These are phyloP conservation scores for Corniculantispora saksenae DNA, from an alignment of 2,329 filamentous ascomycete species.

Conservation along the genomic window DNA sequence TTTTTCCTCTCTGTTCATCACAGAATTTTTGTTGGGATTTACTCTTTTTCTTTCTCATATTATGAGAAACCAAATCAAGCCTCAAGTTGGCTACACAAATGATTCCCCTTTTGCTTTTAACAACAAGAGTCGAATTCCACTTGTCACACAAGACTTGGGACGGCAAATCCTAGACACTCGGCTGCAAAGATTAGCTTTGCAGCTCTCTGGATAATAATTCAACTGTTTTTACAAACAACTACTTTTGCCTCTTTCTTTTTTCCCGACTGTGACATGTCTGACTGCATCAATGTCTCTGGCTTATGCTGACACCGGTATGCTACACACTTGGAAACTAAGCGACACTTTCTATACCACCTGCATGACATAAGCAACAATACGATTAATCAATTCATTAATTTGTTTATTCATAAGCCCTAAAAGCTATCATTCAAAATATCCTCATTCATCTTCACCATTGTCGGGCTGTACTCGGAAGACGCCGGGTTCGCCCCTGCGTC, in stretches of 20 bases:
- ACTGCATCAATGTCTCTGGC: background rate
- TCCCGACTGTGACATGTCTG: background rate
- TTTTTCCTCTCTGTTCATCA: background rate
- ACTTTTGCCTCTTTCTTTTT: background rate
- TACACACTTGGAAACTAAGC: no score
- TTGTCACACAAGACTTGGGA: slow-evolving; percentile 11
- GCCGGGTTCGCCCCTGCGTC: slow-evolving; percentile 68
- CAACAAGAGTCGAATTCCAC: slow-evolving; percentile 2
- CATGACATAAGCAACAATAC: no score
- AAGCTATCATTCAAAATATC: slow-evolving; percentile 65
- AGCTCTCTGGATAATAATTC: background rate
- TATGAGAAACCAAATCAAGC: background rate
- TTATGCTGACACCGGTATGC: background rate
- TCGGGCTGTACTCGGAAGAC: slow-evolving; percentile 62
- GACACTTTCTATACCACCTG: no score
- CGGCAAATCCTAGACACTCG: background rate
- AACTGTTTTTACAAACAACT: slow-evolving; percentile 1
- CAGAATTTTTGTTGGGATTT: background rate
- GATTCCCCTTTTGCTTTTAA: slow-evolving; percentile 12
- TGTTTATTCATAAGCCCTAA: slow-evolving; percentile 31
- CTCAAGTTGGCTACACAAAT: slow-evolving; percentile 8
- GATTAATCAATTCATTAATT: background rate
- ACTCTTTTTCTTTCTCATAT: background rate
- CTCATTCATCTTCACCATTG: slow-evolving; percentile 65
- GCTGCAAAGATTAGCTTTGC: slow-evolving; percentile 8